Conservation (phyloP, 1,139 yeast species). For the Candida sp. region DNA sequence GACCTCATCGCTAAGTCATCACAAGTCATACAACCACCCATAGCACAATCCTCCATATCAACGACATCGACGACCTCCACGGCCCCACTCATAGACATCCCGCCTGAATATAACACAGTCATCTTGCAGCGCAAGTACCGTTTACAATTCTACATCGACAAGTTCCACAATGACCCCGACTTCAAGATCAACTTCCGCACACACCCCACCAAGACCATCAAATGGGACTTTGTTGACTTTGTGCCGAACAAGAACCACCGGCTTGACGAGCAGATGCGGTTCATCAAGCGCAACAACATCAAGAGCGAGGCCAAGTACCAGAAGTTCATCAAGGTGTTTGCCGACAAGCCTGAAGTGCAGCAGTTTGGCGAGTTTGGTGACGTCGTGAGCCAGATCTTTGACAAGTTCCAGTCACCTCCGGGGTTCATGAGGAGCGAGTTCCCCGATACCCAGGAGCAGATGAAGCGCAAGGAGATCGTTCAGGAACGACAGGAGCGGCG, state of each 20-base stretch:
- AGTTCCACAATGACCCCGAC: conserved; percentile 20
- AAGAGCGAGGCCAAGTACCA: conserved; percentile 33
- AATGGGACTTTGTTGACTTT: conserved; percentile 54
- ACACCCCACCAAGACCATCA: conserved; percentile 29
- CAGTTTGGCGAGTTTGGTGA: conserved; percentile 26
- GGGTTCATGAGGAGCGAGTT: conserved; percentile 68
- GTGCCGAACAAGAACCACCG: conserved; percentile 38
- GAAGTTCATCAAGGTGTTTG: conserved; percentile 31
- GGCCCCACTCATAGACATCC: conserved; percentile 10
- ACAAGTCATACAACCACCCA: not conserved
- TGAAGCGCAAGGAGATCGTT: conserved; percentile 18
- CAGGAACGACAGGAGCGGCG: conserved; percentile 21
- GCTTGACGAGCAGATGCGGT: conserved; percentile 8
- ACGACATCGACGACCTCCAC: not conserved
- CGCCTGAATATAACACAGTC: conserved; percentile 18
- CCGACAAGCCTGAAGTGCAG: conserved; percentile 21
- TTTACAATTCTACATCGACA: conserved; percentile 25
- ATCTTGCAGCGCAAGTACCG: conserved; percentile 37
- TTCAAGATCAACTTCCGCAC: conserved; percentile 28
- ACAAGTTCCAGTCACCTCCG: conserved; percentile 63
- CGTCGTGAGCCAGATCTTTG: conserved; percentile 31
- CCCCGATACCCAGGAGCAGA: conserved; percentile 60
- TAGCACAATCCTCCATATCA: not conserved
- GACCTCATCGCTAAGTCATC: not conserved
- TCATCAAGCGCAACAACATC: conserved; percentile 11